Base-by-base conservation (phyloP, 371 early-diverging fungal species). In the Mortierella sp. region DNA sequence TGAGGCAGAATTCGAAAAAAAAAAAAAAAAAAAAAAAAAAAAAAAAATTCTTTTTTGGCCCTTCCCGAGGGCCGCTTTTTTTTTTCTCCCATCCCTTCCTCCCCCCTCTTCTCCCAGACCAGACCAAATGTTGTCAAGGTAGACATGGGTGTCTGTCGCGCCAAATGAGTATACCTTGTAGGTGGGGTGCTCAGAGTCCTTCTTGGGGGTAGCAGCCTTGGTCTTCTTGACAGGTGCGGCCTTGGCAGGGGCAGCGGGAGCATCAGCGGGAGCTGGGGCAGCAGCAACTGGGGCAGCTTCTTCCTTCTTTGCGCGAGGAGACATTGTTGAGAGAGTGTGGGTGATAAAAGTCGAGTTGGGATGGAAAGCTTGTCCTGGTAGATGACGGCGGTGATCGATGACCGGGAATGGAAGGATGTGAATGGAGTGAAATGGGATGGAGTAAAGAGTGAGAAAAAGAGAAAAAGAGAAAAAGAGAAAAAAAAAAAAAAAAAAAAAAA, bases 21-120 rank as follows among this genome's bases (percentile, higher is more conserved):
- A 61, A 55, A 62, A 57, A 66, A 57, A 37, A 37, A 6, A 56
- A 26, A 43, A 44, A 47, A 19, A 67, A 45, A 52, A 26, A 19
- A 62, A 60, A 46, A 61, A 9, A 48, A 15, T n/a, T n/a, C n/a
- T n/a, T 37, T 9, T 37, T 37, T 37, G 37, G 9, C 37, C 37
- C 37, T 37, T 37, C 37, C 37, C 37, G 37, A 98, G 80, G 97
- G 97, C 75, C 97, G 97, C 70, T n/a, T n/a, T n/a, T n/a, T n/a
- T n/a, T n/a, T n/a, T n/a, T n/a, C n/a, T n/a, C n/a, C n/a, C n/a
- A n/a, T n/a, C n/a, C n/a, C n/a, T n/a, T n/a, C n/a, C n/a, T 98
- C 97, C 43, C 98, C 89, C 82, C 97, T 97, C 85, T 94, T 95
- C 82, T 97, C 97, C 51, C 37, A 37, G 37, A 9, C 37, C n/a